Evolutionary conservation across 2,329 filamentous ascomycete genomes (phyloP).

Genomic region (Arthroderma uncinatum): DNA sequence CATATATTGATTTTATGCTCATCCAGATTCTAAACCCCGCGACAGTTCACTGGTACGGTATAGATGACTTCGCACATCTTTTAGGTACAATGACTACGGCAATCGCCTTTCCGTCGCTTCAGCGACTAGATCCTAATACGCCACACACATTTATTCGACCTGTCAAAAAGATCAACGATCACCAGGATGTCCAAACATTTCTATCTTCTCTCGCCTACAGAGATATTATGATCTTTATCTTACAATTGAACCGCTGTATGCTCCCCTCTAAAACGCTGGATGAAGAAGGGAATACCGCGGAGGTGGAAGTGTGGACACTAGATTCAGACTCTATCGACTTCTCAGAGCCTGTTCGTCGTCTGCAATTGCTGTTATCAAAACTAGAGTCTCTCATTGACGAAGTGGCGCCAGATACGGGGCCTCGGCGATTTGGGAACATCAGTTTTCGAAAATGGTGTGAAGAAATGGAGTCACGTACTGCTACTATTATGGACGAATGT

Average conservation of each 20-base stretch:
- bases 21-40: not conserved
- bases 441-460: slow-evolving; percentile 79
- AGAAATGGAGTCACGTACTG: slow-evolving; percentile 51
- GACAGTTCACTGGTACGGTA: not conserved
- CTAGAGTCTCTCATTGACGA: slow-evolving; percentile 60
- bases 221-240: slow-evolving; percentile 74
- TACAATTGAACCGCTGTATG: slow-evolving; percentile 81
- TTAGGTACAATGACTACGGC: not conserved
- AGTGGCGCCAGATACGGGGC: slow-evolving; percentile 73
- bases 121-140: slow-evolving; percentile 37
- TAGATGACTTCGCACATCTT: not conserved
- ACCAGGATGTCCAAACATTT: slow-evolving; percentile 69
- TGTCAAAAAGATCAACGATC: slow-evolving; percentile 72
- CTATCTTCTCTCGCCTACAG: slow-evolving; percentile 70
- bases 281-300: slow-evolving; percentile 19
- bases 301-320: slow-evolving; percentile 42
- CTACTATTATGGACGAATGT: slow-evolving; percentile 46
- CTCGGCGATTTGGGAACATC: slow-evolving; percentile 81
- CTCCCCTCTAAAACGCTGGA: slow-evolving; percentile 52
- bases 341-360: slow-evolving; percentile 49
- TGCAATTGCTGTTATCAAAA: slow-evolving; percentile 56
- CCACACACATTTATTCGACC: slow-evolving; percentile 55
- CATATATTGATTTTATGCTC: not conserved
- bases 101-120: slow-evolving; percentile 28
- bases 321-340: slow-evolving; percentile 34